Conservation (phyloP, 2,329 filamentous ascomycete species). For the Pseudogymnoascus pannorum region DNA sequence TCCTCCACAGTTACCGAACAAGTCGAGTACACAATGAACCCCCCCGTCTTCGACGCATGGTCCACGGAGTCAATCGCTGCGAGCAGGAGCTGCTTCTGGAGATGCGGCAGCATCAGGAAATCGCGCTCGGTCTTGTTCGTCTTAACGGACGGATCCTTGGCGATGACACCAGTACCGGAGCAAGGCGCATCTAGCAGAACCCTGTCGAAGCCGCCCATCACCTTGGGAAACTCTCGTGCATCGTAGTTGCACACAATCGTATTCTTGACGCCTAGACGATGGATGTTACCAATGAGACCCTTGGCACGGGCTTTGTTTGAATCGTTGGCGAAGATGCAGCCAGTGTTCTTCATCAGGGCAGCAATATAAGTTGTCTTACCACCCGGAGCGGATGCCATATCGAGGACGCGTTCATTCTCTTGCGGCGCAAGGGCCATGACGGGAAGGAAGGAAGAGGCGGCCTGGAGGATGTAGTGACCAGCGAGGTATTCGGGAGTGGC, state of each 20-base stretch:
- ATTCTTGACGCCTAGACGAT: slow-evolving; percentile 88
- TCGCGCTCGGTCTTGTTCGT: slow-evolving; percentile 96
- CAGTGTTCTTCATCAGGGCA: slow-evolving; percentile 97
- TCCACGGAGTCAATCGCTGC: slow-evolving; percentile 93
- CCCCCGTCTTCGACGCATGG: slow-evolving; percentile 83
- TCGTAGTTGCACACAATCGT: slow-evolving; percentile 94
- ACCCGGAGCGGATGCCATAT: slow-evolving; percentile 89
- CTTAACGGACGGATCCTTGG: slow-evolving; percentile 94
- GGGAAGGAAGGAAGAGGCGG: slow-evolving; percentile 90
- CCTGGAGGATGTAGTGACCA: slow-evolving; percentile 96
- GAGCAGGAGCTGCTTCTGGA: slow-evolving; percentile 89
- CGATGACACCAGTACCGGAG: slow-evolving; percentile 94
- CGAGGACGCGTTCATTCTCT: slow-evolving; percentile 82
- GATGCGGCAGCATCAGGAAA: slow-evolving; percentile 86
- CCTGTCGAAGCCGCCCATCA: slow-evolving; percentile 92
- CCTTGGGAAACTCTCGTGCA: slow-evolving; percentile 84
- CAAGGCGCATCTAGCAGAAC: slow-evolving; percentile 92
- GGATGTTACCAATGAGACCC: slow-evolving; percentile 96
- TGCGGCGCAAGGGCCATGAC: slow-evolving; percentile 96
- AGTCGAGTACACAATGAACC: slow-evolving; percentile 94
- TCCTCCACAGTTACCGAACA: slow-evolving; percentile 93
- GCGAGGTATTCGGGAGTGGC: slow-evolving; percentile 96
- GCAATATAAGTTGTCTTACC: slow-evolving; percentile 95
- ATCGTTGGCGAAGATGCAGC: slow-evolving; percentile 93
- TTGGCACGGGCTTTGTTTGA: slow-evolving; percentile 88